Conservation (phyloP, 768 basidiomycete species). For the Mycena maculata region DNA sequence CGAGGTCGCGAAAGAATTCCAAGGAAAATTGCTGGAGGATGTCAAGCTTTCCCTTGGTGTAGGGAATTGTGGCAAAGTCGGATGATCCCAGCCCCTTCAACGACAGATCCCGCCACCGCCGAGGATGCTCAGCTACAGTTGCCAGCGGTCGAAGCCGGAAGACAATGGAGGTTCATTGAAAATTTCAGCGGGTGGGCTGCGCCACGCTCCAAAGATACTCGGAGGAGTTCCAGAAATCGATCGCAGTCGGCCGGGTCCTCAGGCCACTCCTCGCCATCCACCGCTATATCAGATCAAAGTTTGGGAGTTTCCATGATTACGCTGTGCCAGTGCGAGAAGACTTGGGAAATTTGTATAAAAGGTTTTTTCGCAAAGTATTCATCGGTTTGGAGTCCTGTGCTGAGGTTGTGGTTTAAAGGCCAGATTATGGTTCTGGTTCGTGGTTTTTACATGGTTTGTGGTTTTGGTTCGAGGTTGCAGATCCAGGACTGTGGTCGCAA, state of each 20-base stretch:
- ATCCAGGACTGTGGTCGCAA: too few species aligned
- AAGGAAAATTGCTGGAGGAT: background rate
- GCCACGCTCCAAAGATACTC: background rate
- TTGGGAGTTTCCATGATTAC: background rate
- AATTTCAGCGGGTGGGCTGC: background rate
- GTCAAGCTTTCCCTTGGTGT: background rate
- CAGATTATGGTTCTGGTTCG: too few species aligned
- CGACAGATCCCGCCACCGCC: background rate
- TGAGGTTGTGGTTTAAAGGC: too few species aligned
- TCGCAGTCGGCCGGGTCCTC: background rate
- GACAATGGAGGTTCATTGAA: background rate
- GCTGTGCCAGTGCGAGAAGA: background rate
- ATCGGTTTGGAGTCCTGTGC: too few species aligned
- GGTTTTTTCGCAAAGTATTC: too few species aligned
- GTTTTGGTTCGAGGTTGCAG: too few species aligned
- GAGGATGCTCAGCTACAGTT: background rate
- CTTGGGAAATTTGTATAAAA: background rate
- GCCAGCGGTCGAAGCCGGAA: background rate
- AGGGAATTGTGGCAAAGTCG: background rate
- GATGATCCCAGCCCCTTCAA: background rate
- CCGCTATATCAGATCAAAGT: background rate
- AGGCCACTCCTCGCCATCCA: background rate
- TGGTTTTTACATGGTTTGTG: too few species aligned
- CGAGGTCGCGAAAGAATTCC: background rate
- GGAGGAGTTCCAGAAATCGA: background rate